These are phyloP conservation scores for Cystobasidium sp. DNA, from an alignment of 1,284 basidiomycete genomes.

Conservation along the genomic window DNA sequence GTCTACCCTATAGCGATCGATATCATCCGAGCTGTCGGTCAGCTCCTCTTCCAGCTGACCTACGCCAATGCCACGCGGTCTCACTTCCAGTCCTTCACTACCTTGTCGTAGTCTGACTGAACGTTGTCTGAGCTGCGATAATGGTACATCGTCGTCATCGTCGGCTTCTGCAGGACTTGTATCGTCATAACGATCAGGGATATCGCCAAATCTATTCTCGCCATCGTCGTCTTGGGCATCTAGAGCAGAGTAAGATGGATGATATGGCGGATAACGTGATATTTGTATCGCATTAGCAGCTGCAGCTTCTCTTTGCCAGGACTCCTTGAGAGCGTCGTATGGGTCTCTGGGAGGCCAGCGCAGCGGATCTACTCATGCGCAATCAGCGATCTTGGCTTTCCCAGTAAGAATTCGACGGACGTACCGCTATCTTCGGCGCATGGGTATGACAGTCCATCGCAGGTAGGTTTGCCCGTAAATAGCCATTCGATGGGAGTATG, in stretches of 20 bases:
- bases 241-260: slow-evolving; percentile 26
- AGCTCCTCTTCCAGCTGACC: background rate
- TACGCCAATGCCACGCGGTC: slow-evolving; percentile 11
- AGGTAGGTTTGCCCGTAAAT: slow-evolving; percentile 68
- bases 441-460: slow-evolving; percentile 77
- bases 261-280: slow-evolving; percentile 33
- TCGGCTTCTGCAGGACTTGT: slow-evolving; percentile 4
- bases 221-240: slow-evolving; percentile 33
- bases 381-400: slow-evolving; percentile 52
- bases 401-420: slow-evolving; percentile 64
- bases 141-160: slow-evolving; percentile 42
- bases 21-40: background rate
- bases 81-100: slow-evolving; percentile 42
- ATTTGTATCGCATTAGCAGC: background rate
- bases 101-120: slow-evolving; percentile 30
- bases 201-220: background rate
- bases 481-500: slow-evolving; percentile 77
- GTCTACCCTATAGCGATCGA: background rate
- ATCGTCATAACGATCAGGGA: background rate
- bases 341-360: slow-evolving; percentile 63
- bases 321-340: slow-evolving; percentile 41
- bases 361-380: slow-evolving; percentile 42
- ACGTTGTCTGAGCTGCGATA: slow-evolving; percentile 29
- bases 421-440: slow-evolving; percentile 74
- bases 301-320: slow-evolving; percentile 35